phyloP scores from a whole-genome alignment of 2,329 filamentous ascomycete genomes.

The Cladobotryum mycophilum region DNA sequence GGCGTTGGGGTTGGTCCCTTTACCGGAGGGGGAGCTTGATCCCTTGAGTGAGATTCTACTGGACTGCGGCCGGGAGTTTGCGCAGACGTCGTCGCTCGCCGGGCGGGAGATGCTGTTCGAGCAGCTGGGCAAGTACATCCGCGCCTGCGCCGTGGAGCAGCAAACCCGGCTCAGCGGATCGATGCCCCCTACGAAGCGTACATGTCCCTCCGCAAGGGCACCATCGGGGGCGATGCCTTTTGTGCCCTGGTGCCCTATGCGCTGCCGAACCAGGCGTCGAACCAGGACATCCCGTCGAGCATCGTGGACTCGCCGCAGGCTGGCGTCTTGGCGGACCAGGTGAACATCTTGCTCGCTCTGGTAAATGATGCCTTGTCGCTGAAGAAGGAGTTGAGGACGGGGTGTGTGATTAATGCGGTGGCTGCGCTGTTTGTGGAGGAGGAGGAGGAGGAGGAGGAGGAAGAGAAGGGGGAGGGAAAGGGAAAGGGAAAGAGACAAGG shows the following conservation, averaged over 20 bases:
- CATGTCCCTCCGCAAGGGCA: slow-evolving; percentile 23
- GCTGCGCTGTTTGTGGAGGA: slow-evolving; percentile 19
- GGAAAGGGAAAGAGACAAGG: no score
- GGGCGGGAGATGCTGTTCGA: slow-evolving; percentile 11
- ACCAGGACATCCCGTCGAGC: slow-evolving; percentile 9
- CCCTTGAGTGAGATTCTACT: slow-evolving; percentile 20
- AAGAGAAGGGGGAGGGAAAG: not conserved
- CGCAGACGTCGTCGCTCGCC: not conserved
- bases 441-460: no score
- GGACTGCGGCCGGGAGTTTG: slow-evolving; percentile 17
- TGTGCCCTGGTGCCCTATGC: slow-evolving; percentile 23
- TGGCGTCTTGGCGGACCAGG: slow-evolving; percentile 19
- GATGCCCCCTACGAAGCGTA: slow-evolving; percentile 24
- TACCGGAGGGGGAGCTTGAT: slow-evolving; percentile 10
- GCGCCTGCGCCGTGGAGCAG: slow-evolving; percentile 24
- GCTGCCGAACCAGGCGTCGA: no score
- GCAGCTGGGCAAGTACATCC: slow-evolving; percentile 20
- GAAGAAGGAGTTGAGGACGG: slow-evolving; percentile 25
- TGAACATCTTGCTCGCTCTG: slow-evolving; percentile 19
- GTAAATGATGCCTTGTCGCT: slow-evolving; percentile 27
- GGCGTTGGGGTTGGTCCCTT: slow-evolving; percentile 13
- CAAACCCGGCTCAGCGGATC: slow-evolving; percentile 17
- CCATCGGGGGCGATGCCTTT: slow-evolving; percentile 20
- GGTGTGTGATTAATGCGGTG: slow-evolving; percentile 25
- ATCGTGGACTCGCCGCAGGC: slow-evolving; percentile 9